These are phyloP conservation scores for Colletotrichum spaethianum DNA, from an alignment of 2,329 filamentous ascomycete genomes.

Conservation along the genomic window DNA sequence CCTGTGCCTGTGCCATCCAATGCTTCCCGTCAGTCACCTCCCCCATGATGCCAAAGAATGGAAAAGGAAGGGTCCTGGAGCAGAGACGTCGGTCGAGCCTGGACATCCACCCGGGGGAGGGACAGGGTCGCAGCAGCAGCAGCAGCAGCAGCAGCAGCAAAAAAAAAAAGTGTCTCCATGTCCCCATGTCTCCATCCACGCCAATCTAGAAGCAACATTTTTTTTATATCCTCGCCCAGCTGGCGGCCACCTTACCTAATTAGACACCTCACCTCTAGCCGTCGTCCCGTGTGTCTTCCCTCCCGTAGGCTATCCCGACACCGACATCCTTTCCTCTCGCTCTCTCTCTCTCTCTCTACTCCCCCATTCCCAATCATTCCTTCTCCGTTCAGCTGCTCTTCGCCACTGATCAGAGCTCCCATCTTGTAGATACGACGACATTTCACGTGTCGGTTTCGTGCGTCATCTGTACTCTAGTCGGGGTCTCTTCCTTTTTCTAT, in stretches of 20 bases:
- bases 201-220: constrained; percentile 29
- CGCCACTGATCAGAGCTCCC: constrained; percentile 27
- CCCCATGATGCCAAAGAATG: not conserved
- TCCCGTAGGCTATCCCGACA: not conserved
- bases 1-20: constrained; percentile 3
- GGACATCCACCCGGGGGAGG: not conserved
- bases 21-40: constrained; percentile 11
- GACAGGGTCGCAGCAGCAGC: not conserved
- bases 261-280: constrained; percentile 32
- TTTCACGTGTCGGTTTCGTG: constrained; percentile 23
- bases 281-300: constrained; percentile 3
- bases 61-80: not conserved
- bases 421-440: constrained; percentile 31
- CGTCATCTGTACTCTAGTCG: not conserved
- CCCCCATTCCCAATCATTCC: constrained; percentile 7
- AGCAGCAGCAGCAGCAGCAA: not conserved
- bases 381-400: constrained; percentile 16
- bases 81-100: not conserved
- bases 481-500: not conserved
- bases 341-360: not conserved
- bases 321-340: not conserved
- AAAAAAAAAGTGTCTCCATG: not conserved
- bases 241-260: constrained; percentile 32
- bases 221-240: constrained; percentile 1
- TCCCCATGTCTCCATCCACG: constrained; percentile 25